These are phyloP conservation scores for Cucumis variabilis DNA, from an alignment of 331 rosid genomes.

Conservation along the genomic window DNA sequence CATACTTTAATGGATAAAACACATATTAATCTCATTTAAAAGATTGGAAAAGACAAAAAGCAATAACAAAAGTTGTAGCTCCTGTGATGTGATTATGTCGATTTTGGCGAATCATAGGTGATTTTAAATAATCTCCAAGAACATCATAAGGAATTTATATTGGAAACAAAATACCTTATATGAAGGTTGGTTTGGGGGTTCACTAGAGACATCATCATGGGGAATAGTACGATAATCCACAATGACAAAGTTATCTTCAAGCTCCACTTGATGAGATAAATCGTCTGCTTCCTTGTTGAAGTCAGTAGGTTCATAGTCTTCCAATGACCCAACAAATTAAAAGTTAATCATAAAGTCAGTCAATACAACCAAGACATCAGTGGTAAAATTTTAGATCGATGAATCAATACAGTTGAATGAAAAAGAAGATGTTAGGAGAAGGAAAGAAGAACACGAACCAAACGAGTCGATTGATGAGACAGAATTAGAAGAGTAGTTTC, in stretches of 20 bases:
- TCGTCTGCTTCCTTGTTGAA: background rate
- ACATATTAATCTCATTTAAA: background rate
- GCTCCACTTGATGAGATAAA: constrained; percentile 27
- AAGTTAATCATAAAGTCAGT: background rate
- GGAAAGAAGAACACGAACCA: constrained; percentile 55
- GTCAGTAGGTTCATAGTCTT: background rate
- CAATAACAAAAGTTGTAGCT: background rate
- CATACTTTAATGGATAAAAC: no score
- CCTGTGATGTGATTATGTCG: no score
- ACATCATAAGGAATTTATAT: background rate
- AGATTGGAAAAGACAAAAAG: background rate
- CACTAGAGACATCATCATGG: constrained; percentile 46
- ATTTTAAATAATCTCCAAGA: background rate
- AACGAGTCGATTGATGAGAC: constrained; percentile 41
- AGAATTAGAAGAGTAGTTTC: constrained; percentile 23
- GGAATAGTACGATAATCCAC: constrained; percentile 53
- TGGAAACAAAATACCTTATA: constrained; percentile 57
- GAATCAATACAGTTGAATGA: background rate
- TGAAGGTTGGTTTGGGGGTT: constrained; percentile 65
- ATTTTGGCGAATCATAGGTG: background rate
- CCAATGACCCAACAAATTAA: background rate
- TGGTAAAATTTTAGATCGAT: no score
- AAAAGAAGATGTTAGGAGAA: background rate
- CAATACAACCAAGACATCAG: no score
- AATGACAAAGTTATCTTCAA: constrained; percentile 56